Conservation (phyloP, 2,329 filamentous ascomycete species). For the Talaromyces sp. region DNA sequence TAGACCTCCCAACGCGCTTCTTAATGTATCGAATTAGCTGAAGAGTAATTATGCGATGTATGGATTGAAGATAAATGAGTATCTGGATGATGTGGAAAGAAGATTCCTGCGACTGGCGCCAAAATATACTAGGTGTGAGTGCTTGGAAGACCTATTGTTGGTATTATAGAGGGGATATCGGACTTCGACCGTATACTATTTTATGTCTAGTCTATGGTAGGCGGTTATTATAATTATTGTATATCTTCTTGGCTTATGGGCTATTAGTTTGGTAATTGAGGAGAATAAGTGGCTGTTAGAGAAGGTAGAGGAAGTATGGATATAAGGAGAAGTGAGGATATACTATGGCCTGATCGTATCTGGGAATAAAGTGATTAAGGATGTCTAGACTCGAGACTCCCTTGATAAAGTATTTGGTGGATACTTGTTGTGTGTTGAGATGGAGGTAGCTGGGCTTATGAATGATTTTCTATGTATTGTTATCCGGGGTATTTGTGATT, state of each 20-base stretch:
- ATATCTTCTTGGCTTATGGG: conserved; percentile 1
- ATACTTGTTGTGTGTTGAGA: not conserved
- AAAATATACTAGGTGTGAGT: conserved; percentile 5
- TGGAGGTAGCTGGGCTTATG: not conserved
- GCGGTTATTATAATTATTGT: not conserved
- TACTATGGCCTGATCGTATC: conserved; percentile 9
- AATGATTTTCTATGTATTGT: conserved; percentile 1
- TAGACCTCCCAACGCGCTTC: conserved; percentile 15
- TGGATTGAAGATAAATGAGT: conserved; percentile 11
- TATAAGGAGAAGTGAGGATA: conserved; percentile 5
- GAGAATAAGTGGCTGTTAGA: not conserved
- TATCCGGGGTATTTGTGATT: conserved; percentile 5
- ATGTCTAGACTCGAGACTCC: not conserved
- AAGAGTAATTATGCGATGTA: conserved; percentile 5
- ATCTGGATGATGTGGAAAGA: conserved; percentile 6
- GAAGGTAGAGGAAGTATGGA: not conserved
- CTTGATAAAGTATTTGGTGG: conserved; percentile 1
- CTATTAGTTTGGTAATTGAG: not conserved
- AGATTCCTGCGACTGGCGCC: conserved; percentile 7
- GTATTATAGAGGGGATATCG: not conserved
- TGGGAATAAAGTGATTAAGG: conserved; percentile 8
- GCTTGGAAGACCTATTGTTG: not conserved
- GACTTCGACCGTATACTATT: not conserved
- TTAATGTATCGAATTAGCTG: conserved; percentile 5
- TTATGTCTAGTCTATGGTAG: not conserved